Evolutionary conservation across 2,329 filamentous ascomycete species (phyloP).

Genomic region (Verticillium albo-atrum): DNA sequence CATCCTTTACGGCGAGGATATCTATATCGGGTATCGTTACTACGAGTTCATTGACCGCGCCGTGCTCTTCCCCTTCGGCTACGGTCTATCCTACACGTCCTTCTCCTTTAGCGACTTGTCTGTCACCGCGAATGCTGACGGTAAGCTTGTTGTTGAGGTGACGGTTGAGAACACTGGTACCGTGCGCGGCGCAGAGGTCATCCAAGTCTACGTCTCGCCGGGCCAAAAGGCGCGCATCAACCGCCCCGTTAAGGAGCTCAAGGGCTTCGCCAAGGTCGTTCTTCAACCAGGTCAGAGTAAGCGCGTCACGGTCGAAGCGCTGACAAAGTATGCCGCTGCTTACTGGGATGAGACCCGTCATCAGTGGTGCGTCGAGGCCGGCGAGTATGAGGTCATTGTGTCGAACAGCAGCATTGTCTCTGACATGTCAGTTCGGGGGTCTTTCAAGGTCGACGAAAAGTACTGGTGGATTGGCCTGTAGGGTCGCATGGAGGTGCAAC

Average conservation of each 20-base stretch:
- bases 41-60: slow-evolving; percentile 64
- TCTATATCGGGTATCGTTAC: slow-evolving; percentile 77
- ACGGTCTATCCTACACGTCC: slow-evolving; percentile 72
- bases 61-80: slow-evolving; percentile 73
- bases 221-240: slow-evolving; percentile 49
- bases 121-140: slow-evolving; percentile 54
- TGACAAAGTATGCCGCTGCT: slow-evolving; percentile 61
- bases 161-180: slow-evolving; percentile 59
- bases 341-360: slow-evolving; percentile 67
- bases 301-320: slow-evolving; percentile 49
- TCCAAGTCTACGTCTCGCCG: slow-evolving; percentile 52
- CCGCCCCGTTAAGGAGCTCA: slow-evolving; percentile 56
- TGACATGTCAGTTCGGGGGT: slow-evolving; percentile 40
- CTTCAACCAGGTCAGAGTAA: slow-evolving; percentile 56
- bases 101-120: slow-evolving; percentile 53
- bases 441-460: slow-evolving; percentile 57
- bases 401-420: slow-evolving; percentile 50
- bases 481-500: background rate
- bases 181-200: slow-evolving; percentile 47
- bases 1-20: slow-evolving; percentile 71
- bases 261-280: slow-evolving; percentile 61
- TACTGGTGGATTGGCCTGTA: slow-evolving; percentile 65
- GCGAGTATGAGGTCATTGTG: slow-evolving; percentile 59
- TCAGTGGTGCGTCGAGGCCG: slow-evolving; percentile 63
- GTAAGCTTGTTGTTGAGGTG: slow-evolving; percentile 43